Conservation (phyloP, 2,329 filamentous ascomycete species). For the Boeremia lycopersici region DNA sequence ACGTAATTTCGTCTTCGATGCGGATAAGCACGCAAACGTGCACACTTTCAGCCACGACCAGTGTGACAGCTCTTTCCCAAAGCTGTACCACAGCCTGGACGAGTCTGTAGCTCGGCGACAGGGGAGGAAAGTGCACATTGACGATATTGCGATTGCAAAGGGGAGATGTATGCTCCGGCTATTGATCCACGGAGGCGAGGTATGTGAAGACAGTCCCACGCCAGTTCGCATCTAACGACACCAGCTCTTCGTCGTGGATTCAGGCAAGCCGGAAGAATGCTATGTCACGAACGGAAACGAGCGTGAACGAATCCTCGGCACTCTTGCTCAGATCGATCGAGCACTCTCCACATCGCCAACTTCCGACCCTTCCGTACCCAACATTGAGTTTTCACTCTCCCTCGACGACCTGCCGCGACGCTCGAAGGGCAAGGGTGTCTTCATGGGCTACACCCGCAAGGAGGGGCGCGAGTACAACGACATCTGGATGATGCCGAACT, state of each 20-base stretch:
- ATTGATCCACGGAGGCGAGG: conserved; percentile 40
- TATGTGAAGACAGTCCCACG: conserved; percentile 13
- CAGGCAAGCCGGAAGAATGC: conserved; percentile 39
- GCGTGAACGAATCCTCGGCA: conserved; percentile 42
- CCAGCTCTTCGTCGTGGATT: conserved; percentile 40
- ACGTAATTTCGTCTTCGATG: conserved; percentile 31
- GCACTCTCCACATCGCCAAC: conserved; percentile 34
- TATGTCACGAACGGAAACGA: conserved; percentile 44
- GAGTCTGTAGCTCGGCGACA: conserved; percentile 31
- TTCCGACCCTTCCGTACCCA: conserved; percentile 36
- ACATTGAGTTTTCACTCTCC: conserved; percentile 42
- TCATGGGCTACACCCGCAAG: conserved; percentile 42
- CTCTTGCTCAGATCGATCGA: conserved; percentile 42
- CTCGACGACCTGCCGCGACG: conserved; percentile 42
- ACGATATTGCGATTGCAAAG: conserved; percentile 38
- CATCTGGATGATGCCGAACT: conserved; percentile 46
- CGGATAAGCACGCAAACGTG: conserved; percentile 40
- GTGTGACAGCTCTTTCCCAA: conserved; percentile 41
- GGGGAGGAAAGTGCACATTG: conserved; percentile 32
- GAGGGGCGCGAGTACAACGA: conserved; percentile 35
- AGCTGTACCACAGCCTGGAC: conserved; percentile 39
- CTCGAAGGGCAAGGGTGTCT: conserved; percentile 32
- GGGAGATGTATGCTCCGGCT: conserved; percentile 43
- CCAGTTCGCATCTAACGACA: conserved; percentile 11
- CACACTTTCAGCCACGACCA: conserved; percentile 42